Evolutionary conservation across 2,329 filamentous ascomycete species (phyloP).

Genomic region (Atkinsonella texensis): DNA sequence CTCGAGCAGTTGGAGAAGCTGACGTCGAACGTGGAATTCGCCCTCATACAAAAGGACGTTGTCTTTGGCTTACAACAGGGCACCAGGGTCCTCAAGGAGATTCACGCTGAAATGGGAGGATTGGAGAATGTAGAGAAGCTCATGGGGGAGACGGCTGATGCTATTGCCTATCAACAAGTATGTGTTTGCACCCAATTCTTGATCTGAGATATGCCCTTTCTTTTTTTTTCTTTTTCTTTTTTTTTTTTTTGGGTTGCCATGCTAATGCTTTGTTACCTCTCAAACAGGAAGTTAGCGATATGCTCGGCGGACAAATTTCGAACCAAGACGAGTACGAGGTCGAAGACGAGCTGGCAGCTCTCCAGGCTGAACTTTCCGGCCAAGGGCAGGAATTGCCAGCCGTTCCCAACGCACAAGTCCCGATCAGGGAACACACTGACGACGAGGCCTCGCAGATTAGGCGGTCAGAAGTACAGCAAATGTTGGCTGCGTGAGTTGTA

Average conservation of each 20-base stretch:
- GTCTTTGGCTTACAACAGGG: slow-evolving; percentile 87
- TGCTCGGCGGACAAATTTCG: slow-evolving; percentile 78
- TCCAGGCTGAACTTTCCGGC: slow-evolving; percentile 41
- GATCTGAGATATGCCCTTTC: not conserved
- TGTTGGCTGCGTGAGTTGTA: slow-evolving; percentile 23
- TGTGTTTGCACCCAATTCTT: slow-evolving; percentile 11
- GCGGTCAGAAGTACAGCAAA: slow-evolving; percentile 22
- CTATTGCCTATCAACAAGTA: slow-evolving; percentile 81
- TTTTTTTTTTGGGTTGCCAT: not conserved
- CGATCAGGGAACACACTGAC: slow-evolving; percentile 6
- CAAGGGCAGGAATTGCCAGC: slow-evolving; percentile 16
- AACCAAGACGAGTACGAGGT: slow-evolving; percentile 97
- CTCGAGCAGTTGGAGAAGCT: slow-evolving; percentile 88
- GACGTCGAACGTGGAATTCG: slow-evolving; percentile 85
- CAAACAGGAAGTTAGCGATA: slow-evolving; percentile 74
- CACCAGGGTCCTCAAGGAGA: slow-evolving; percentile 77
- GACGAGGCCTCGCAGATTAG: not conserved
- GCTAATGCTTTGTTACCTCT: slow-evolving; percentile 3
- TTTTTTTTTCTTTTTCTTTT: not conserved
- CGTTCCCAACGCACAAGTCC: slow-evolving; percentile 22
- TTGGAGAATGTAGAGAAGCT: slow-evolving; percentile 89
- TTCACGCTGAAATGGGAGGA: slow-evolving; percentile 92
- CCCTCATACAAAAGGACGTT: slow-evolving; percentile 92
- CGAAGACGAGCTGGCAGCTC: slow-evolving; percentile 79
- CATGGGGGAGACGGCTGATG: slow-evolving; percentile 85